Evolutionary conservation across 441 rosid species (phyloP).

Genomic region (Adansonia madagascariensis): DNA sequence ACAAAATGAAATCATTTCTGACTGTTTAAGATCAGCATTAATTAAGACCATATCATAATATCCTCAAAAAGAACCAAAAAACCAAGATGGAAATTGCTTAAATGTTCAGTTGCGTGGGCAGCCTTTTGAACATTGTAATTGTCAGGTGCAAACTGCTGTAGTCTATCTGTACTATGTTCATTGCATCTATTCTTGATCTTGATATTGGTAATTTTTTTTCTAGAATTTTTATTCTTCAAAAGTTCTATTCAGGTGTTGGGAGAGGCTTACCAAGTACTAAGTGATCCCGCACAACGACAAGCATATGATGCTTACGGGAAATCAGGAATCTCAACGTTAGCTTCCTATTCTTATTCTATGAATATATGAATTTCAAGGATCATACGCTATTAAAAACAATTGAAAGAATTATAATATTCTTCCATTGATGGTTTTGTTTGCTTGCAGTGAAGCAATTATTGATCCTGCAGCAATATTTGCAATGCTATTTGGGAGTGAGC

Average conservation of each 20-base stretch:
- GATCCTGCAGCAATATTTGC: conserved; percentile 98
- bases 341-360: conserved; percentile 47
- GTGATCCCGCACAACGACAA: conserved; percentile 88
- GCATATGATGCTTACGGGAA: conserved; percentile 92
- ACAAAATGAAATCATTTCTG: not conserved
- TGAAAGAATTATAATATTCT: not conserved
- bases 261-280: conserved; percentile 95
- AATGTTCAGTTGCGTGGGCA: not conserved
- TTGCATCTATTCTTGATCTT: conserved; percentile 2
- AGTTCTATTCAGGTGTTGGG: conserved; percentile 66
- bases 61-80: conserved; percentile 2
- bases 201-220: conserved; percentile 5
- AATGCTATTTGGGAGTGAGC: conserved; percentile 98
- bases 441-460: conserved; percentile 83
- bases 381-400: conserved; percentile 14
- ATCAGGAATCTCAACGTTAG: conserved; percentile 93
- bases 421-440: conserved; percentile 22
- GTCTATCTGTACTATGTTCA: not conserved
- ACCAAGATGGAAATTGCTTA: not conserved
- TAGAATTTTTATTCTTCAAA: conserved; percentile 16
- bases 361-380: conserved; percentile 29
- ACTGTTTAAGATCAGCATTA: not conserved
- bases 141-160: conserved; percentile 10
- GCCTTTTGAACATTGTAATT: not conserved
- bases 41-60: not conserved